A percentile compares a stretch with the other conserved stretches of the same genome.
Conservation (phyloP, 2,329 filamentous ascomycete genomes). For the Teratosphaeria pseudoeucalypti region DNA sequence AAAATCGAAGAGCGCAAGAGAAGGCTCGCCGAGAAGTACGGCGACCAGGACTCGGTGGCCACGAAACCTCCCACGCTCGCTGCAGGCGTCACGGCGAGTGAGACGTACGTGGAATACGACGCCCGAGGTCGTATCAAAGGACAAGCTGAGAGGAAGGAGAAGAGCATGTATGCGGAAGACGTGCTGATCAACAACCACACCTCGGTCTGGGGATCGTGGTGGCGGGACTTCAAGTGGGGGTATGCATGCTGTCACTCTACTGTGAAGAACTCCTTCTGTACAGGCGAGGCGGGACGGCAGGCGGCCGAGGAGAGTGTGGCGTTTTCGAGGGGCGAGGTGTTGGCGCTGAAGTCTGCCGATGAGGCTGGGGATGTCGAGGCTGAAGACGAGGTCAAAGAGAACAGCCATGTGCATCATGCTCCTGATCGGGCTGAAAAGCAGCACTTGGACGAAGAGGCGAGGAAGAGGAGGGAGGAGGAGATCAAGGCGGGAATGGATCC, state of each 20-base stretch:
- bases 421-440: constrained; percentile 32
- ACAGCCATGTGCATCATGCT: constrained; percentile 31
- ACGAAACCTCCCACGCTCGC: constrained; percentile 49
- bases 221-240: constrained; percentile 89
- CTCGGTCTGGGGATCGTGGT: constrained; percentile 94
- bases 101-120: constrained; percentile 89
- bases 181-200: constrained; percentile 83
- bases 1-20: constrained; percentile 59
- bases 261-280: constrained; percentile 96
- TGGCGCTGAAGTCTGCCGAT: constrained; percentile 24
- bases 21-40: constrained; percentile 71
- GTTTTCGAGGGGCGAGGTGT: constrained; percentile 39
- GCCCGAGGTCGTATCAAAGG: constrained; percentile 83
- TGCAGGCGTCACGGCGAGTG: constrained; percentile 65
- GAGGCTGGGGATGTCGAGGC: constrained; percentile 27
- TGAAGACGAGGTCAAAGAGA: not conserved
- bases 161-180: constrained; percentile 88
- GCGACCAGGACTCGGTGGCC: constrained; percentile 49
- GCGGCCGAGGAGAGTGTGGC: constrained; percentile 70
- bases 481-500: constrained; percentile 70
- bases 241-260: constrained; percentile 91
- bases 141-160: constrained; percentile 61
- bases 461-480: constrained; percentile 68
- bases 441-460: constrained; percentile 25
- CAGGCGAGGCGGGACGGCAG: constrained; percentile 73